Evolutionary conservation across 108 stramenopile species (phyloP).

Genomic region (Heterococcus sp.): DNA sequence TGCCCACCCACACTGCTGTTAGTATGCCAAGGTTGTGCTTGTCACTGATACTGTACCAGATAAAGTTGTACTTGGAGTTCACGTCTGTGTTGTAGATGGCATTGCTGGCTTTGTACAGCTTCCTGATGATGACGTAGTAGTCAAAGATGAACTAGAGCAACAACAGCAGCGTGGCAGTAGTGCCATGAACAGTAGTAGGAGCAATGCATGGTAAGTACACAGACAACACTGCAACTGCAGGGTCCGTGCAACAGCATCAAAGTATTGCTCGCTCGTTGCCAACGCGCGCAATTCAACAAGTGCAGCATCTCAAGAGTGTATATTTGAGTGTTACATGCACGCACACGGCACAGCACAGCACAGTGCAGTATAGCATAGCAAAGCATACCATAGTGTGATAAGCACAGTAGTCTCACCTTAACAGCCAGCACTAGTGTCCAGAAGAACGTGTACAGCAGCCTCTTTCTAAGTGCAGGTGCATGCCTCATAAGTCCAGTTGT

Average conservation of each 20-base stretch:
- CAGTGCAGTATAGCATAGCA: neutral
- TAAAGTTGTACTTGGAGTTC: constrained; percentile 13
- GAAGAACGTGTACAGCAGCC: constrained; percentile 24
- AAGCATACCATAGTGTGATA: neutral
- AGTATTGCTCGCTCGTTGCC: no score
- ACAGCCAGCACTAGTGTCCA: constrained; percentile 18
- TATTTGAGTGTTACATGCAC: neutral
- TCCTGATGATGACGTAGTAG: constrained; percentile 38
- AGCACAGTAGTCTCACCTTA: constrained; percentile 5
- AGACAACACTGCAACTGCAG: no score
- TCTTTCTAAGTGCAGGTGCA: constrained; percentile 14
- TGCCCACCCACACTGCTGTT: constrained; percentile 25
- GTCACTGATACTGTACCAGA: neutral
- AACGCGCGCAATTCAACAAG: neutral
- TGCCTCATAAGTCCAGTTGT: neutral
- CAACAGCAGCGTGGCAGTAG: no score
- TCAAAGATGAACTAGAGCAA: constrained; percentile 13
- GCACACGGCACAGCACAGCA: neutral
- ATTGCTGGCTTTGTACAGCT: constrained; percentile 11
- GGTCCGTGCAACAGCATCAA: no score
- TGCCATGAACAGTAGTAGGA: no score
- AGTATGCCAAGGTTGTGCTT: constrained; percentile 21
- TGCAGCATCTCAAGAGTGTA: neutral
- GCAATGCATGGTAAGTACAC: no score
- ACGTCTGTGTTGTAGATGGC: neutral